Percentiles rank a stretch among this genome's conserved stretches.
Conservation (phyloP, 2,329 filamentous ascomycete genomes). For the Gaeumannomyces sp. region DNA sequence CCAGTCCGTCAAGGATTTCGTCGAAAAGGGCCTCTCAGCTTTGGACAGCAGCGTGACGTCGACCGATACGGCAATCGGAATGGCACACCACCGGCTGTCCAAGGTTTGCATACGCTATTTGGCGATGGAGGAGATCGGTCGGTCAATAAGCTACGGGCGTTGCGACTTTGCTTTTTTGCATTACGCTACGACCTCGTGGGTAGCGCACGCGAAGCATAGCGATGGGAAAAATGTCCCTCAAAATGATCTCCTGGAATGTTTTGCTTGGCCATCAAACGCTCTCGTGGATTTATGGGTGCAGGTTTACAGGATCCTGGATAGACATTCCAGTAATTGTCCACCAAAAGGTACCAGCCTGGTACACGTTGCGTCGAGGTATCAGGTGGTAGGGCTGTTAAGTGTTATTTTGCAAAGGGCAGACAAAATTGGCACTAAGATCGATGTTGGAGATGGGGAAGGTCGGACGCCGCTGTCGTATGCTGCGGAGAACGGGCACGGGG, state of each 20-base stretch:
- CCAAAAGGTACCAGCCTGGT: not conserved
- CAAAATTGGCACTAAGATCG: not conserved
- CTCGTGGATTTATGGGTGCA: not conserved
- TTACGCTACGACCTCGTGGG: not conserved
- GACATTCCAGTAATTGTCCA: not conserved
- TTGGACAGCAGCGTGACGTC: not conserved
- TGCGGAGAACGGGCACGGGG: no score
- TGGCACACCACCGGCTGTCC: conserved; percentile 1
- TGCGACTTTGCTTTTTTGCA: not conserved
- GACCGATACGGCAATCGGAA: not conserved
- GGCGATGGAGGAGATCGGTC: not conserved
- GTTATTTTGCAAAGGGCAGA: not conserved
- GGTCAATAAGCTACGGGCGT: not conserved
- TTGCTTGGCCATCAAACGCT: not conserved
- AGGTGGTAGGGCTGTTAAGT: not conserved
- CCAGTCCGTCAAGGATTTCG: conserved; percentile 27
- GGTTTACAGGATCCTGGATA: not conserved
- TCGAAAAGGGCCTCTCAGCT: conserved; percentile 16
- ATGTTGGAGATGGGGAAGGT: not conserved
- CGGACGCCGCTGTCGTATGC: no score
- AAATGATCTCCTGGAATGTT: not conserved
- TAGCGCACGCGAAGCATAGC: not conserved
- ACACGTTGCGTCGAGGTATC: not conserved
- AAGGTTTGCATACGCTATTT: conserved; percentile 3
- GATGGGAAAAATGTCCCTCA: not conserved